Evolutionary conservation across 441 rosid species (phyloP).

Genomic region (Gossypium trilobum): DNA sequence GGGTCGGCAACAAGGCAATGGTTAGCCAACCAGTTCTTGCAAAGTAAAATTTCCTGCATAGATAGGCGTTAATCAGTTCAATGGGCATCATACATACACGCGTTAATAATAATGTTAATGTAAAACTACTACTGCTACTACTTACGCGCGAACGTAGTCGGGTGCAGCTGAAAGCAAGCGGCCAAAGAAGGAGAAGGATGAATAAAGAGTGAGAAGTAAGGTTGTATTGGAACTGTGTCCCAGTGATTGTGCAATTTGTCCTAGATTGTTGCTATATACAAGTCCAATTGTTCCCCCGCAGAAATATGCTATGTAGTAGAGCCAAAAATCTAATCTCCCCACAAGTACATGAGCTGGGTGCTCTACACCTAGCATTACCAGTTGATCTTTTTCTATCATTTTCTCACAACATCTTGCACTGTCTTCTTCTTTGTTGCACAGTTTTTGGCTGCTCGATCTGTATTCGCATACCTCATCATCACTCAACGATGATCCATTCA

Average conservation of each 20-base stretch:
- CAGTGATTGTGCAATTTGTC: conserved; percentile 81
- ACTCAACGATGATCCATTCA: conserved; percentile 19
- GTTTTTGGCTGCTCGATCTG: conserved; percentile 25
- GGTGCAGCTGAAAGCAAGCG: conserved; percentile 82
- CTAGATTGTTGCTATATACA: conserved; percentile 84
- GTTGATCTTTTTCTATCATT: conserved; percentile 43
- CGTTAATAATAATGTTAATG: not conserved
- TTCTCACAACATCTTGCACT: conserved; percentile 37
- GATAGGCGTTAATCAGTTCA: not conserved
- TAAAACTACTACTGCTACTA: not conserved
- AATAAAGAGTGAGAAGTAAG: conserved; percentile 71
- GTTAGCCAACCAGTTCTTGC: conserved; percentile 93
- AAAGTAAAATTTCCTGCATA: conserved; percentile 62
- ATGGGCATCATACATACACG: not conserved
- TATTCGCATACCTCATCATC: conserved; percentile 17
- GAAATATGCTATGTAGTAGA: conserved; percentile 65
- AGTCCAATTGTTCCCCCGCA: conserved; percentile 96
- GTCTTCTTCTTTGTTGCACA: conserved; percentile 18
- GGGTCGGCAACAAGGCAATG: conserved; percentile 71
- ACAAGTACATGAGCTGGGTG: conserved; percentile 49
- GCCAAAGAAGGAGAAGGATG: conserved; percentile 91
- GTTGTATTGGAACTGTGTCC: conserved; percentile 51
- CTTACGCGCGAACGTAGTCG: conserved; percentile 74
- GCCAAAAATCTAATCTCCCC: conserved; percentile 75
- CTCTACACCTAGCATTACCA: conserved; percentile 67